These are phyloP conservation scores for Paecilomyces sp. DNA, from an alignment of 2,329 filamentous ascomycete species.

Conservation along the genomic window DNA sequence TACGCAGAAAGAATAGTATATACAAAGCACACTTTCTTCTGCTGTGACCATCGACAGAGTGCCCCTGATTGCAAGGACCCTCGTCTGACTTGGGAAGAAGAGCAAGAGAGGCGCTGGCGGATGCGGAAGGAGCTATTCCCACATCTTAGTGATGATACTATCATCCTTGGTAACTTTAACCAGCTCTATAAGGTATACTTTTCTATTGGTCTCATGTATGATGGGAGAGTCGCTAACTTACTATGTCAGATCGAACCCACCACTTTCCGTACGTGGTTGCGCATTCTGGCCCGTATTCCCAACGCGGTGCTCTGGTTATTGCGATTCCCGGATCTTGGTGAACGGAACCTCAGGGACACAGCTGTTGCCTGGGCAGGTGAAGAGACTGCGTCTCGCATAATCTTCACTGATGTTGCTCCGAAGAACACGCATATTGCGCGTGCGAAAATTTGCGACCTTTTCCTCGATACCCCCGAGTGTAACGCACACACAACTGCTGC, in stretches of 20 bases:
- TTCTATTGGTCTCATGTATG: neutral
- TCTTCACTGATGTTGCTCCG: slow-evolving; percentile 94
- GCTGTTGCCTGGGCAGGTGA: slow-evolving; percentile 77
- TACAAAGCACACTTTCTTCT: slow-evolving; percentile 93
- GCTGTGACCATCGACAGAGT: slow-evolving; percentile 92
- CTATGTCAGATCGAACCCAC: slow-evolving; percentile 81
- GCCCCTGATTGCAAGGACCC: slow-evolving; percentile 64
- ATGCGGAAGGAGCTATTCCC: slow-evolving; percentile 95
- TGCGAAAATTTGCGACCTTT: slow-evolving; percentile 85
- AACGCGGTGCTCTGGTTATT: slow-evolving; percentile 92
- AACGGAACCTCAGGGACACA: slow-evolving; percentile 73
- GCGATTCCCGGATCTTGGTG: slow-evolving; percentile 91
- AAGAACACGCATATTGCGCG: slow-evolving; percentile 91
- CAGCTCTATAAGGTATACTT: slow-evolving; percentile 85
- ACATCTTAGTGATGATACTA: slow-evolving; percentile 66
- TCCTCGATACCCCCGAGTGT: slow-evolving; percentile 94
- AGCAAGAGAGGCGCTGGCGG: slow-evolving; percentile 73
- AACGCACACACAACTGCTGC: slow-evolving; percentile 97
- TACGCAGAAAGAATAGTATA: slow-evolving; percentile 97
- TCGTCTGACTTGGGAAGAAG: slow-evolving; percentile 70
- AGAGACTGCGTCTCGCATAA: slow-evolving; percentile 76
- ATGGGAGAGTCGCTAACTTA: slow-evolving; percentile 1
- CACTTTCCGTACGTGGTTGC: slow-evolving; percentile 90
- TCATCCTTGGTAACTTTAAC: slow-evolving; percentile 97
- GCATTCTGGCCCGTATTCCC: slow-evolving; percentile 76